Evolutionary conservation across 768 basidiomycete species (phyloP).

Genomic region (Cubamyces sp.): DNA sequence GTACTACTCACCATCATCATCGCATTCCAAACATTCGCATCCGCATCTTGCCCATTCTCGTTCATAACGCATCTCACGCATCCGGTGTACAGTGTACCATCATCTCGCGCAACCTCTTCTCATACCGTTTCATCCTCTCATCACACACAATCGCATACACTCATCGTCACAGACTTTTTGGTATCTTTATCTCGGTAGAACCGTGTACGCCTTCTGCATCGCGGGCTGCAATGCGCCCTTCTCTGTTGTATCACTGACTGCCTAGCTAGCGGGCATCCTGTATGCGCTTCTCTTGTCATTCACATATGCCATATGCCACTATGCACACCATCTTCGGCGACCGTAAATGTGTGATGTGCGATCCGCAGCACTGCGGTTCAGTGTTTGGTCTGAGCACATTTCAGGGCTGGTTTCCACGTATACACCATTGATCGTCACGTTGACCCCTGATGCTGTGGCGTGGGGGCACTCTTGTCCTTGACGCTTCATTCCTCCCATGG

Average conservation of each 20-base stretch:
- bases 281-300: conserved; percentile 18
- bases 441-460: no score
- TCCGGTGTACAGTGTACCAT: conserved; percentile 21
- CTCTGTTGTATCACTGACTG: conserved; percentile 10
- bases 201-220: conserved; percentile 28
- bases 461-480: no score
- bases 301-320: conserved; percentile 21
- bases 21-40: conserved; percentile 6
- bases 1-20: conserved; percentile 12
- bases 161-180: conserved; percentile 15
- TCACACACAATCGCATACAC: neutral
- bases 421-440: no score
- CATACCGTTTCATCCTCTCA: neutral
- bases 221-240: conserved; percentile 16
- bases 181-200: conserved; percentile 37
- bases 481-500: no score
- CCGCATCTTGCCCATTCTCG: neutral
- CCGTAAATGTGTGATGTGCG: no score
- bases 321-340: neutral
- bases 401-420: no score
- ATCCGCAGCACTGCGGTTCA: no score
- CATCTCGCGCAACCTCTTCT: conserved; percentile 1
- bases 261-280: conserved; percentile 16
- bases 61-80: conserved; percentile 11
- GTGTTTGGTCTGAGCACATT: no score